Conservation (phyloP, 768 basidiomycete species). For the Lactifluus piperatus region DNA sequence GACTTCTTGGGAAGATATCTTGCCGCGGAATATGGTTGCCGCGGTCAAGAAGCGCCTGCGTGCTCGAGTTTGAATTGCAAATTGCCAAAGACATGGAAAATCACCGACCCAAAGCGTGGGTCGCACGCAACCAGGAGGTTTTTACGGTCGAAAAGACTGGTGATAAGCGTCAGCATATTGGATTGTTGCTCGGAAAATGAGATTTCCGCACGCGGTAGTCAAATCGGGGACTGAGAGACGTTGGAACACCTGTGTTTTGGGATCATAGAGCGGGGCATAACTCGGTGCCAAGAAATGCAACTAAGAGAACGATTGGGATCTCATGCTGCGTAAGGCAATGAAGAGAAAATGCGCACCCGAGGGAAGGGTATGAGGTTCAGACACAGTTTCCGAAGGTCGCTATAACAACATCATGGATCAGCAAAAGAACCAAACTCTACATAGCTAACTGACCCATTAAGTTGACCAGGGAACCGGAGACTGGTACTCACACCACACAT, state of each 20-base stretch:
- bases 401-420: slow-evolving; percentile 24
- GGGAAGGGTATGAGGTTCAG: slow-evolving; percentile 97
- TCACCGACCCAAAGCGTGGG: slow-evolving; percentile 60
- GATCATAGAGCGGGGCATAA: slow-evolving; percentile 81
- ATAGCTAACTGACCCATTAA: slow-evolving; percentile 58
- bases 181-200: neutral
- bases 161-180: neutral
- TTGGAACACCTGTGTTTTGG: slow-evolving; percentile 52
- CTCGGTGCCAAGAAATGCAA: slow-evolving; percentile 96
- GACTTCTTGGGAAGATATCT: slow-evolving; percentile 74
- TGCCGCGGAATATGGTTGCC: slow-evolving; percentile 81
- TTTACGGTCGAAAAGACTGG: slow-evolving; percentile 68
- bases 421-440: neutral
- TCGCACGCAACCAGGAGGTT: slow-evolving; percentile 80
- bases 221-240: slow-evolving; percentile 56
- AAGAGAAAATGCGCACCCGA: slow-evolving; percentile 42
- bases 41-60: slow-evolving; percentile 77
- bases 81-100: neutral
- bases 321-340: neutral
- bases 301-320: slow-evolving; percentile 31
- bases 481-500: slow-evolving; percentile 95
- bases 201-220: slow-evolving; percentile 53
- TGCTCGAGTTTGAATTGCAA: neutral
- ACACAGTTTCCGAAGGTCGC: slow-evolving; percentile 81
- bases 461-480: slow-evolving; percentile 86